A percentile compares a stretch with the other conserved stretches of the same genome.
phyloP scores from a whole-genome alignment of 2,329 filamentous ascomycete species.

The Paraphoma sp. region DNA sequence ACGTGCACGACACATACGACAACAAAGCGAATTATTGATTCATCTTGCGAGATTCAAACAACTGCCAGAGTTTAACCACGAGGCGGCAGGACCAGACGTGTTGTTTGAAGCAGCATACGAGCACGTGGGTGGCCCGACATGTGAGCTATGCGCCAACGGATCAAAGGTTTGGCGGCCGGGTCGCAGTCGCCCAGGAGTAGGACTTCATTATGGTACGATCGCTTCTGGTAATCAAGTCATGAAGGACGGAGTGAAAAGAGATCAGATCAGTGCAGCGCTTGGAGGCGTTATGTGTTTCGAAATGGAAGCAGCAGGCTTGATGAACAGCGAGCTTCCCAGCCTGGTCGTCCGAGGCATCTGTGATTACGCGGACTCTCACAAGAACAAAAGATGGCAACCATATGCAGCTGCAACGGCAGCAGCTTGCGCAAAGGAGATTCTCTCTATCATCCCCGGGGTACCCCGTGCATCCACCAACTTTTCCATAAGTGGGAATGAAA shows the following conservation, averaged over 20 bases:
- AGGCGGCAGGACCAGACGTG: neutral
- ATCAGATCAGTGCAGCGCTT: constrained; percentile 11
- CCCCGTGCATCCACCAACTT: neutral
- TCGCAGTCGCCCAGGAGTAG: neutral
- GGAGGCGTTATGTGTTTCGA: neutral
- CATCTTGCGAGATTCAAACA: neutral
- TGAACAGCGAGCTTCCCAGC: neutral
- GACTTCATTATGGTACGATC: constrained; percentile 10
- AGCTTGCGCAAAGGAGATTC: neutral
- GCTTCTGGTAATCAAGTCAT: constrained; percentile 14
- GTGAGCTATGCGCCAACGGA: constrained; percentile 8
- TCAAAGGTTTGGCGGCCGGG: neutral
- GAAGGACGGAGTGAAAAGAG: constrained; percentile 8
- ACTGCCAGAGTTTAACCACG: neutral
- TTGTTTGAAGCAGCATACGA: neutral
- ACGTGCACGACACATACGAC: neutral
- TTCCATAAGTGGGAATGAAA: neutral
- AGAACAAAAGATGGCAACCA: neutral
- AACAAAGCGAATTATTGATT: neutral
- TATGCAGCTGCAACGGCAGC: neutral
- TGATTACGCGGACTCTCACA: constrained; percentile 1
- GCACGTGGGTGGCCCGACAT: constrained; percentile 3
- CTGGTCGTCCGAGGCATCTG: constrained; percentile 1
- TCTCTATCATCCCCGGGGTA: neutral
- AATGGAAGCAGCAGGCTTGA: neutral